These are phyloP conservation scores for Agrostemma githago DNA, from an alignment of 148 eudicot genomes.

Conservation along the genomic window DNA sequence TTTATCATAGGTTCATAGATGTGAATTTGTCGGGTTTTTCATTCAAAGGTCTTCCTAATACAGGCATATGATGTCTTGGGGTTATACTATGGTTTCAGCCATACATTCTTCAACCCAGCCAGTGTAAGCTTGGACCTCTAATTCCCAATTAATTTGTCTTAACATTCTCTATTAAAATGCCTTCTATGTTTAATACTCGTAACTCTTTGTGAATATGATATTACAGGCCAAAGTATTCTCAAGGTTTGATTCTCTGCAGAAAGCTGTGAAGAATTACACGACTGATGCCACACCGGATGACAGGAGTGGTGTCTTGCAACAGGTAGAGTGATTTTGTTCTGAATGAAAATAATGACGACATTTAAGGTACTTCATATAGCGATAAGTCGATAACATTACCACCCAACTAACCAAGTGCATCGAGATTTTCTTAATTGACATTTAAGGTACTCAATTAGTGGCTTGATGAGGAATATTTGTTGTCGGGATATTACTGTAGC, in stretches of 20 bases:
- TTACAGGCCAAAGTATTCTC: conserved; percentile 71
- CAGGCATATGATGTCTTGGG: conserved; percentile 94
- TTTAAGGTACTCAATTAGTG: too few species aligned
- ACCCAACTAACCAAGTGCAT: neutral
- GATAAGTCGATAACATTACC: neutral
- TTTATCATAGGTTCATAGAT: neutral
- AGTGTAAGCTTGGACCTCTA: conserved; percentile 44
- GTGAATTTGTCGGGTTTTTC: conserved; percentile 3
- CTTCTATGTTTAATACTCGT: neutral
- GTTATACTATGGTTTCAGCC: conserved; percentile 83
- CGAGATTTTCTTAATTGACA: too few species aligned
- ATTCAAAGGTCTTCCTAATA: conserved; percentile 9
- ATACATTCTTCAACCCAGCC: conserved; percentile 94
- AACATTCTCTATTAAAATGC: conserved; percentile 3
- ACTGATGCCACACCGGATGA: conserved; percentile 87
- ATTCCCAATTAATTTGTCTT: neutral
- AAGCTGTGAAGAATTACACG: conserved; percentile 81
- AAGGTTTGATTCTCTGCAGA: conserved; percentile 49
- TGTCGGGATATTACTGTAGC: too few species aligned
- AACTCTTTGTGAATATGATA: neutral
- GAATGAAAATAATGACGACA: neutral
- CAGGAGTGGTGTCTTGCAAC: conserved; percentile 72
- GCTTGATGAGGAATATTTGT: too few species aligned
- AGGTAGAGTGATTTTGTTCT: conserved; percentile 37
- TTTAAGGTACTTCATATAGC: neutral